Evolutionary conservation across 768 basidiomycete species (phyloP), one percentile per base, ranked within the genome.

Genomic region (Chiua virens): DNA sequence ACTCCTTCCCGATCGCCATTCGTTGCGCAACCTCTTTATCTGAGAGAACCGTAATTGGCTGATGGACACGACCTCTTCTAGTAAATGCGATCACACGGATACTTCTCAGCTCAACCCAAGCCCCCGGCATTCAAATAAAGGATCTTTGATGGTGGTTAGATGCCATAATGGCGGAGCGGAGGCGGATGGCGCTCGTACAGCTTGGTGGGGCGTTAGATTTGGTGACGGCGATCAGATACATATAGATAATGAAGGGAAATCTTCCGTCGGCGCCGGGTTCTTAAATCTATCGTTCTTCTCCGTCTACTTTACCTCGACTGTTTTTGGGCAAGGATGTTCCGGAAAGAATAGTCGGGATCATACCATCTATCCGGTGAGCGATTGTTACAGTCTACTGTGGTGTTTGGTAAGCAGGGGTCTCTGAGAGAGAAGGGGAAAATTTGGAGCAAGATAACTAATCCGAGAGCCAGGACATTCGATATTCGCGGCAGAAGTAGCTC

Each of bases 51-150:
- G 49, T 42, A 42, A 37, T 43, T 52, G 40, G 54, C 52, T 60
- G 48, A 67, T 27, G 43, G 42, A 32, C 17, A 36, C 22, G 42
- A 11, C 36, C 10, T 35, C 34, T 32, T 44, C 11, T 28, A 90
- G 89, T 83, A 45, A 91, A 86, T 34, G 75, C 83, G 9, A 90
- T 97, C 62, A 78, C 74, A n/a, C 85, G 83, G 57, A 87, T 94
- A 21, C 77, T 91, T 61, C 79, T 97, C 36, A 95, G 91, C 67
- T 89, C 92, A 22, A 81, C 80, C 25, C 86, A 87, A 59, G 92
- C 92, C 17, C 94, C 93, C n/a, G 88, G 89, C 15, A 94, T 97
- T 67, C 87, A 82, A 61, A 80, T 97, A 69, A 80, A 82, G 49
- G 93, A 94, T 75, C 75, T 80, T 54, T 89, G 79, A 69, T 53